Percentiles rank a stretch among this genome's conserved stretches.
Evolutionary conservation across 768 basidiomycete species (phyloP).

Genomic region (Mycena capillaripes): DNA sequence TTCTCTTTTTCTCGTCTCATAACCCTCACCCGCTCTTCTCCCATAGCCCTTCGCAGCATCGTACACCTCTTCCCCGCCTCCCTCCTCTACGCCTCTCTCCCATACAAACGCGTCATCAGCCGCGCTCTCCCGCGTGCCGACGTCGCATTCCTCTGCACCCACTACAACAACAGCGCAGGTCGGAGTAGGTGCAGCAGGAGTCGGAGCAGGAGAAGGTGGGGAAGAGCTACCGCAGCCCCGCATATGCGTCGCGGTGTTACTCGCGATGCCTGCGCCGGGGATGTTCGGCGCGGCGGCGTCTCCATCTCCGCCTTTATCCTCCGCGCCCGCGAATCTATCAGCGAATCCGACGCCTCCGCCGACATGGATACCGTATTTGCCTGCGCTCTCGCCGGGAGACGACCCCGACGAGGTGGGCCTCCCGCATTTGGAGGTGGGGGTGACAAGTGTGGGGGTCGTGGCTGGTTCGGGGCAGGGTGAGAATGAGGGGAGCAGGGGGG

Average conservation of each 20-base stretch:
- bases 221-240: constrained; percentile 33
- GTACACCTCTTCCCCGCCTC: constrained; percentile 34
- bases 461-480: background rate
- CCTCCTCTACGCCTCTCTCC: constrained; percentile 12
- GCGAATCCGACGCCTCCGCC: no score
- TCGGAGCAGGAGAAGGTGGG: no score
- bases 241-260: constrained; percentile 57
- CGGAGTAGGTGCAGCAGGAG: background rate
- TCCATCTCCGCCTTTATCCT: no score
- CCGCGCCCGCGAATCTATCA: no score
- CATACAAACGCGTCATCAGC: no score
- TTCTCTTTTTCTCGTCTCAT: no score
- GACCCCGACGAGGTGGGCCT: constrained; percentile 41
- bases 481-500: no score
- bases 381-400: background rate
- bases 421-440: constrained; percentile 51
- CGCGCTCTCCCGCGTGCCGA: background rate
- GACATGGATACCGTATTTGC: background rate
- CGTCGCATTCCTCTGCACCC: background rate
- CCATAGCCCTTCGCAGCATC: constrained; percentile 42
- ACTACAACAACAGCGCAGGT: background rate
- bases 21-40: no score
- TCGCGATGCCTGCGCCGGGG: constrained; percentile 56
- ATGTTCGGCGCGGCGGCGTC: background rate
- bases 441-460: constrained; percentile 41